A percentile compares a stretch with the other conserved stretches of the same genome.
Conservation (phyloP, 805 yeast species). For the Saturnispora bothae region DNA sequence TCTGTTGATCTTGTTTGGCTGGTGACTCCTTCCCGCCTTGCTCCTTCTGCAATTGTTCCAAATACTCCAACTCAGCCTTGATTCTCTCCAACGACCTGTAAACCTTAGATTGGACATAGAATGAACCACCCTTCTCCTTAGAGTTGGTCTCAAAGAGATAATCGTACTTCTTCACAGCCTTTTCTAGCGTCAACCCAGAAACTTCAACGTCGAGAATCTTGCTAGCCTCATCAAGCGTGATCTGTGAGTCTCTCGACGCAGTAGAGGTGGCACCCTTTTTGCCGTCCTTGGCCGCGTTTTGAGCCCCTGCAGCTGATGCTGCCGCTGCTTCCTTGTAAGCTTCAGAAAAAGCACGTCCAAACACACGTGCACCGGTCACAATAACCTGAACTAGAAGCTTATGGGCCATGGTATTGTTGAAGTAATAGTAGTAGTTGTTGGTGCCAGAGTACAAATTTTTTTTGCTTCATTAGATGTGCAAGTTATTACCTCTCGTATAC, state of each 20-base stretch:
- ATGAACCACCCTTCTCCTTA: constrained; percentile 92
- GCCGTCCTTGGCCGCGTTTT: constrained; percentile 12
- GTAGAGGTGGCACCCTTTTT: constrained; percentile 28
- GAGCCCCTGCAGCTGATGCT: constrained; percentile 61
- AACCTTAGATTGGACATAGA: constrained; percentile 86
- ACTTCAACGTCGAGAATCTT: constrained; percentile 78
- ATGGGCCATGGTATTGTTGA: constrained; percentile 69
- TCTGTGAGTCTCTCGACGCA: constrained; percentile 59
- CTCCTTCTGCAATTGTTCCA: constrained; percentile 33
- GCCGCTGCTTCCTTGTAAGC: constrained; percentile 96
- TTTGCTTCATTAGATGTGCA: not conserved
- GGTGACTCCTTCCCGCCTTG: constrained; percentile 10
- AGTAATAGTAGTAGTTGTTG: no score
- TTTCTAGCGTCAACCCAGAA: constrained; percentile 42
- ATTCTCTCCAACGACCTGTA: constrained; percentile 90
- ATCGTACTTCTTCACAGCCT: constrained; percentile 60
- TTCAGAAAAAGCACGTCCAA: constrained; percentile 92
- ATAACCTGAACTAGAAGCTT: constrained; percentile 81
- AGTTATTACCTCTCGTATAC: not conserved
- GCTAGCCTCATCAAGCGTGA: constrained; percentile 80
- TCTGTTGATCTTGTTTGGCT: no score
- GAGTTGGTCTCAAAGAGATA: constrained; percentile 82
- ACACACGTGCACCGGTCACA: constrained; percentile 90
- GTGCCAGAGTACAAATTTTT: not conserved
- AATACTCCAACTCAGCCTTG: constrained; percentile 60